Evolutionary conservation across 192 early-diverging fungal species (phyloP).

Genomic region (Podila verticillata): DNA sequence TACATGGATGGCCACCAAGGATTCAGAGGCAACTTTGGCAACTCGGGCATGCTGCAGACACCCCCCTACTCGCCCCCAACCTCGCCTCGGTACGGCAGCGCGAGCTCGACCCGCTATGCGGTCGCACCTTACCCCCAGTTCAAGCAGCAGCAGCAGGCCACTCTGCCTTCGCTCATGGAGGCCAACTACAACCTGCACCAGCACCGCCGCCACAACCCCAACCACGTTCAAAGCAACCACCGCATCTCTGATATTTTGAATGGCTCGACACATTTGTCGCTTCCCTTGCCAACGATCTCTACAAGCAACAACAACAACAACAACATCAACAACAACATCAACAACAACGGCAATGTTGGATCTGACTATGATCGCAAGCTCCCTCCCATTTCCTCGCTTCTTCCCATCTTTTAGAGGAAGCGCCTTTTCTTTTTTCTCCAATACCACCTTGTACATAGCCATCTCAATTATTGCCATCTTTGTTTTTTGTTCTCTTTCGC

Average conservation of each 20-base stretch:
- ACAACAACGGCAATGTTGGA: conserved; percentile 22
- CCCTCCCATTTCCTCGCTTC: conserved; percentile 49
- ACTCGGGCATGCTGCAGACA: conserved; percentile 33
- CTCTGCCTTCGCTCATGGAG: conserved; percentile 42
- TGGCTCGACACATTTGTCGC: conserved; percentile 47
- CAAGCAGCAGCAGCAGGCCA: conserved; percentile 20
- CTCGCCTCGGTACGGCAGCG: conserved; percentile 42
- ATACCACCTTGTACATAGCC: neutral
- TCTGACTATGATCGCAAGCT: conserved; percentile 42
- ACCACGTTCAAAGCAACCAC: conserved; percentile 23
- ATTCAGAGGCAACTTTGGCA: neutral
- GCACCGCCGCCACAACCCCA: conserved; percentile 32
- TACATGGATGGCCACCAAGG: conserved; percentile 3
- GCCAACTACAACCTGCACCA: conserved; percentile 47
- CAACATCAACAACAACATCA: conserved; percentile 9
- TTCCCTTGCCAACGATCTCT: conserved; percentile 31
- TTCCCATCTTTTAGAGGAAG: conserved; percentile 31
- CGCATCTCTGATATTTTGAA: conserved; percentile 49
- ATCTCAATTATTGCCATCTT: neutral
- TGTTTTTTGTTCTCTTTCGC: neutral
- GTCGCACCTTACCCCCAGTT: conserved; percentile 47
- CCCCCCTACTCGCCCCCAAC: conserved; percentile 49
- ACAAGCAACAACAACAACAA: conserved; percentile 14
- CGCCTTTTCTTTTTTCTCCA: neutral
- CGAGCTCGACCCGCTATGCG: conserved; percentile 34